Evolutionary conservation across 139 green algal species (phyloP).

Genomic region (Ettlia oleoabundans): DNA sequence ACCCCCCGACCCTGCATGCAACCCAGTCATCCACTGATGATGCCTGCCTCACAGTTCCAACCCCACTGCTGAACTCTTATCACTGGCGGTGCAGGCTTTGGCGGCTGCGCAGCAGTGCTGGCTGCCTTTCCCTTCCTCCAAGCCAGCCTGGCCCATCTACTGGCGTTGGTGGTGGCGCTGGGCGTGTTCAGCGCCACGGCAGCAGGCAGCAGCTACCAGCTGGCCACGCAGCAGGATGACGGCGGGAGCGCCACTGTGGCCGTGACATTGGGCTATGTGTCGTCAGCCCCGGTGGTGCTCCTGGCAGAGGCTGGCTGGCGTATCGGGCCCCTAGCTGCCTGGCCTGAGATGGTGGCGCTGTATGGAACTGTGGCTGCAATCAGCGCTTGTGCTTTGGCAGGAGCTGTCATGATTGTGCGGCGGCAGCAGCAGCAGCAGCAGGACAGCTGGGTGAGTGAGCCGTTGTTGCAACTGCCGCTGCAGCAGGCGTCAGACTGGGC

Average conservation of each 20-base stretch:
- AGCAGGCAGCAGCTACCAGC: not conserved
- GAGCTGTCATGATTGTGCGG: not conserved
- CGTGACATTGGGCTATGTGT: conserved; percentile 15
- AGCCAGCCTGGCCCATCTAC: not conserved
- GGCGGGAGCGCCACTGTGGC: not conserved
- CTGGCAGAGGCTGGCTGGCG: not conserved
- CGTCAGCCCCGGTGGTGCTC: conserved; percentile 13
- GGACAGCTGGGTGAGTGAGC: too few relatives aligned
- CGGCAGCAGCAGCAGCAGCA: conserved; percentile 10
- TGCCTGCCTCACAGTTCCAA: too few relatives aligned
- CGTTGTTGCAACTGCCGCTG: too few relatives aligned
- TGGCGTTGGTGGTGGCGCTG: not conserved
- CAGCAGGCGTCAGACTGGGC: not conserved
- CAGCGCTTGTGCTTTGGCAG: not conserved
- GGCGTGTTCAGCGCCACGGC: not conserved
- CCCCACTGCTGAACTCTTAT: too few relatives aligned
- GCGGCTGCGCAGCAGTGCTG: conserved; percentile 4
- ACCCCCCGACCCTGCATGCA: too few relatives aligned
- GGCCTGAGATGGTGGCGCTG: not conserved
- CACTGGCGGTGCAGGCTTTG: too few relatives aligned
- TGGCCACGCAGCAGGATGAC: not conserved
- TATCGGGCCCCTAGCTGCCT: not conserved
- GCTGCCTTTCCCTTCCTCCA: conserved; percentile 8
- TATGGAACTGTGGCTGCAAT: not conserved
- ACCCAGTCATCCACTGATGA: too few relatives aligned